These are phyloP conservation scores for Chiua virens DNA, from an alignment of 768 basidiomycete species.

Conservation along the genomic window DNA sequence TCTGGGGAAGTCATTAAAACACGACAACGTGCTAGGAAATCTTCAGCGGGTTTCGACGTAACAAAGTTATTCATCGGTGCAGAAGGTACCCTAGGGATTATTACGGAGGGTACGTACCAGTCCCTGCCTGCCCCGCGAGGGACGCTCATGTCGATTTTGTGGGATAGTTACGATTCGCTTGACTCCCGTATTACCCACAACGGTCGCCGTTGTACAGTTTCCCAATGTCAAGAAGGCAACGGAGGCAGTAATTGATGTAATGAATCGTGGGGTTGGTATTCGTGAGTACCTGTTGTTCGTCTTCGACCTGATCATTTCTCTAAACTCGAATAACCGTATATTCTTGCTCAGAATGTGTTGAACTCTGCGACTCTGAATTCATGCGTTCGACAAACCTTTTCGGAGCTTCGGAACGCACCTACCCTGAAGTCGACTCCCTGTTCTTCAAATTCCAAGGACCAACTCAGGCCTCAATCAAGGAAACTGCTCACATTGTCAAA, in stretches of 20 bases:
- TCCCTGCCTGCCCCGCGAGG: not conserved
- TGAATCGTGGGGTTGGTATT: constrained; percentile 71
- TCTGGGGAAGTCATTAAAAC: constrained; percentile 92
- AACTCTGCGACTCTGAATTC: constrained; percentile 72
- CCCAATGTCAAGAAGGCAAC: constrained; percentile 73
- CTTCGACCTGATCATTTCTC: not conserved
- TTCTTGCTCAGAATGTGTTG: constrained; percentile 66
- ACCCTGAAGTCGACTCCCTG: constrained; percentile 64
- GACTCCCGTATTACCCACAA: constrained; percentile 78
- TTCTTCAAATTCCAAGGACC: constrained; percentile 90
- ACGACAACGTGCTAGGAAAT: constrained; percentile 73
- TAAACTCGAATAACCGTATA: not conserved
- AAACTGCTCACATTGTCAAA: constrained; percentile 60
- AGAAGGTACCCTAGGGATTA: constrained; percentile 78
- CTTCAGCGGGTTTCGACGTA: constrained; percentile 82
- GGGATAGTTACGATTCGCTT: constrained; percentile 72
- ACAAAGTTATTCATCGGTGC: constrained; percentile 89
- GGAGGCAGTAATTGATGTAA: constrained; percentile 69
- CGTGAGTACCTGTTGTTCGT: constrained; percentile 47
- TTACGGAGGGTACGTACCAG: constrained; percentile 67
- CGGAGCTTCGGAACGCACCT: constrained; percentile 54
- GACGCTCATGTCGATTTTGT: not conserved
- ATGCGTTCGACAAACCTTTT: constrained; percentile 62
- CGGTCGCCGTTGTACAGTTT: constrained; percentile 82
- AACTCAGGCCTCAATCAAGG: constrained; percentile 54